phyloP scores from a whole-genome alignment of 805 yeast genomes.

The Scheffersomyces ergatensis region DNA sequence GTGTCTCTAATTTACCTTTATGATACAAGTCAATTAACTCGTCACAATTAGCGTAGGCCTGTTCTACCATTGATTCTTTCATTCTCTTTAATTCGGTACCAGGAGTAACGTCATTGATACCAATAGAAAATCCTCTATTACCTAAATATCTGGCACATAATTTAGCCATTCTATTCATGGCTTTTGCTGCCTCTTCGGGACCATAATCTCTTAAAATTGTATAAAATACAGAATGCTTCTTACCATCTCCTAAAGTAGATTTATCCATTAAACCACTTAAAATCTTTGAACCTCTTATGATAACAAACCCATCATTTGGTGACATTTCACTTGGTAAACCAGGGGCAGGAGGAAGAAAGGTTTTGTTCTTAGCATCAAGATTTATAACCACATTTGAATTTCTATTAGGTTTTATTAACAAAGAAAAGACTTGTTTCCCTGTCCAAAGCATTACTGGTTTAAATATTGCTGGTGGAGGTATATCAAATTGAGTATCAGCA shows the following conservation, averaged over 20 bases:
- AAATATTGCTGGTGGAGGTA: constrained; percentile 92
- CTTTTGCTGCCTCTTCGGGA: constrained; percentile 90
- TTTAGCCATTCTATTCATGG: constrained; percentile 99
- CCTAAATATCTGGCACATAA: constrained; percentile 94
- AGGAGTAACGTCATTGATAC: constrained; percentile 96
- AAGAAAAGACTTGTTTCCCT: constrained; percentile 91
- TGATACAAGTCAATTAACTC: constrained; percentile 77
- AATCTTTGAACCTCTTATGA: constrained; percentile 85
- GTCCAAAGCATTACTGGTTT: constrained; percentile 94
- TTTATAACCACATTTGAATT: constrained; percentile 79
- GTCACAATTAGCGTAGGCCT: constrained; percentile 88
- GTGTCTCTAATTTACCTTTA: constrained; percentile 89
- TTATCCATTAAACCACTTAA: constrained; percentile 97
- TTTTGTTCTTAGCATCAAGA: constrained; percentile 91
- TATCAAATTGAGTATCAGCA: constrained; percentile 79
- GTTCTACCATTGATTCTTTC: constrained; percentile 87
- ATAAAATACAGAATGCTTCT: constrained; percentile 93
- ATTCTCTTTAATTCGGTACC: constrained; percentile 69
- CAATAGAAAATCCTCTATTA: constrained; percentile 94
- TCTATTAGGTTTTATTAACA: constrained; percentile 80
- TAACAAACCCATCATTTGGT: constrained; percentile 91
- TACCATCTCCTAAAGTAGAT: constrained; percentile 95
- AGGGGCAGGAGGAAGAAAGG: constrained; percentile 71
- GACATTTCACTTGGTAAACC: constrained; percentile 91
- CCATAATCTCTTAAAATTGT: constrained; percentile 95